Evolutionary conservation across 179 eudicot genomes (phyloP), one percentile per base, ranked within the genome.

Genomic region (Beta macrorhiza): DNA sequence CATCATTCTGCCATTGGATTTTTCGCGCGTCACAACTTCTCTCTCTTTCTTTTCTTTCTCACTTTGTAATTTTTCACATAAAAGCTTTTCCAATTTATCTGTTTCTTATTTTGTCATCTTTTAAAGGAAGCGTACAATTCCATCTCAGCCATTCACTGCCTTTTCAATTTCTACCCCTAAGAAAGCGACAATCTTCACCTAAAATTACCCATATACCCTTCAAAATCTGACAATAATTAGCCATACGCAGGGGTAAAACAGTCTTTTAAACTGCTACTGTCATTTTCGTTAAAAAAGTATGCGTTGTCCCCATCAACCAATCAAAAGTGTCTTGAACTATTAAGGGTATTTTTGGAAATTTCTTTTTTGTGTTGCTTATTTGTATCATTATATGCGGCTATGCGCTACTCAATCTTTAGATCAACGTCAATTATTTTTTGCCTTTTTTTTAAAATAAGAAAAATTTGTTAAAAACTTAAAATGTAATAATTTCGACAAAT

Each of bases 281-380:
- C 85, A 49, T 76, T 49, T 49, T 84, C 84, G 29, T 72, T 49
- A 72, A 87, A 74, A 85, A 87, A 87, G 89, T 74, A 80, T 45
- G 78, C 80, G 72, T 74, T 85, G 87, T 82, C 87, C 78, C 25
- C 80, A 80, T 67, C 78, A 87, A 11, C 84, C 85, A 87, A 87
- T 86, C 80, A 82, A 74, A 79, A 32, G 42, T 56, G 19, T 72
- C 78, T 47, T 65, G 44, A 37, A 57, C 57, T 51, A 57, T 81
- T 67, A 37, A 37, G 42, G 42, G 42, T 37, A 37, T 37, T 37
- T 37, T 37, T 37, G 3, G 3, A 37, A 37, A 29, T 29, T 37
- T 37, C 0, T 37, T 37, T 37, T 37, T 37, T 37, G 42, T 37
- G 0, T 37, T 2, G 3, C 42, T 37, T 2, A 37, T 37, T 37